Percentiles rank a stretch among this genome's conserved stretches.
phyloP scores from a whole-genome alignment of 202 grass and related monocot genomes.

The Eragrostis tef region DNA sequence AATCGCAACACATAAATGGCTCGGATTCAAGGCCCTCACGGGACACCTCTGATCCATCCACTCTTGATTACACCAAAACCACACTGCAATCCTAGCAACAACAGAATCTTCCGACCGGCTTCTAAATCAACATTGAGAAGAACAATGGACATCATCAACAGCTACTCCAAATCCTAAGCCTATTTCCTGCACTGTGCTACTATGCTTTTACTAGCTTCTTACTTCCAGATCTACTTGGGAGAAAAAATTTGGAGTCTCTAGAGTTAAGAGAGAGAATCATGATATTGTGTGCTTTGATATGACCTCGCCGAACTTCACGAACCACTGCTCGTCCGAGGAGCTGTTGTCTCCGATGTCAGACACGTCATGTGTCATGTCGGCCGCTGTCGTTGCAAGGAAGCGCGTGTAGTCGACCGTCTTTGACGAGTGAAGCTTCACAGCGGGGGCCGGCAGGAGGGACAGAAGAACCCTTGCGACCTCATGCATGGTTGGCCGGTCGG shows the following conservation, averaged over 20 bases:
- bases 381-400: conserved; percentile 48
- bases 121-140: conserved; percentile 23
- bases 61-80: conserved; percentile 35
- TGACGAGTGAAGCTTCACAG: conserved; percentile 45
- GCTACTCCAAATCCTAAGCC: conserved; percentile 47
- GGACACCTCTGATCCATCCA: conserved; percentile 33
- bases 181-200: conserved; percentile 66
- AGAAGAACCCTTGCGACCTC: conserved; percentile 82
- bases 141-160: conserved; percentile 39
- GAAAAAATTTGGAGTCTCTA: conserved; percentile 17
- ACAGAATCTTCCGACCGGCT: conserved; percentile 13
- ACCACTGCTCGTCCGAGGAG: conserved; percentile 91
- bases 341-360: conserved; percentile 60
- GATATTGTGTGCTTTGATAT: conserved; percentile 92
- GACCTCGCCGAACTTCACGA: conserved; percentile 87
- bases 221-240: conserved; percentile 43
- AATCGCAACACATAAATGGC: conserved; percentile 38
- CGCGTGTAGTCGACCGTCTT: conserved; percentile 65
- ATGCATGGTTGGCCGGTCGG: conserved; percentile 89
- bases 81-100: conserved; percentile 1
- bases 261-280: conserved; percentile 31
- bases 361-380: conserved; percentile 41
- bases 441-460: conserved; percentile 67
- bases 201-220: conserved; percentile 47
- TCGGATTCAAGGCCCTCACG: conserved; percentile 51